These are phyloP conservation scores for Sphaerulina vaccinii DNA, from an alignment of 2,329 filamentous ascomycete species.

Conservation along the genomic window DNA sequence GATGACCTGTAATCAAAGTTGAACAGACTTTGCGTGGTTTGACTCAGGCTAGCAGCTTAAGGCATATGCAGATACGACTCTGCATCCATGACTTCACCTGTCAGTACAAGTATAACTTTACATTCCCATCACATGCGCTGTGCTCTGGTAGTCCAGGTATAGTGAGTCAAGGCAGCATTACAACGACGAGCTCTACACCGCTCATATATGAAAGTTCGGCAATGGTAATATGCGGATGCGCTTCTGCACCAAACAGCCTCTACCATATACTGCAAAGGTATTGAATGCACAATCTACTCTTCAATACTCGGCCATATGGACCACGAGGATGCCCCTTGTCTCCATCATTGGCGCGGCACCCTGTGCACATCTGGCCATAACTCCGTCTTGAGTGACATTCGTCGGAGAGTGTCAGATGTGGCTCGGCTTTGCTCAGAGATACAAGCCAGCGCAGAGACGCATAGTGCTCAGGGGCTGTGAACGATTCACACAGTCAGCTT, in stretches of 20 bases:
- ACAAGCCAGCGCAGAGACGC: too few relatives aligned
- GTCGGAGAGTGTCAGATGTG: too few relatives aligned
- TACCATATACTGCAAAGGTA: too few relatives aligned
- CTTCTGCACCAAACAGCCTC: too few relatives aligned
- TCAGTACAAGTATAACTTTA: not conserved
- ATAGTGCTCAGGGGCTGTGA: too few relatives aligned
- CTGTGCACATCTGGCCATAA: not conserved
- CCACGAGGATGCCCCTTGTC: not conserved
- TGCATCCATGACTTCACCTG: constrained; percentile 4
- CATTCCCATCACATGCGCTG: not conserved
- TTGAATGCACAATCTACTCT: too few relatives aligned
- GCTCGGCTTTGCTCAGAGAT: too few relatives aligned
- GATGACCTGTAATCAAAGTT: not conserved
- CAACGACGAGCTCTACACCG: not conserved
- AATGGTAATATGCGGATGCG: too few relatives aligned
- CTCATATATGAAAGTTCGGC: not conserved
- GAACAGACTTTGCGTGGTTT: not conserved
- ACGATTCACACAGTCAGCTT: too few relatives aligned
- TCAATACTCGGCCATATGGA: not conserved
- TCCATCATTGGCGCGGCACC: not conserved
- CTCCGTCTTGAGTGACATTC: not conserved
- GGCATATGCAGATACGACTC: constrained; percentile 7
- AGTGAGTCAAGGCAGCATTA: not conserved
- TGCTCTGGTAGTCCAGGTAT: not conserved
- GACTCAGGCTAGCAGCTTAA: constrained; percentile 5